Base-by-base conservation (phyloP, 768 basidiomycete genomes). In the Ephemerocybe angulata region DNA sequence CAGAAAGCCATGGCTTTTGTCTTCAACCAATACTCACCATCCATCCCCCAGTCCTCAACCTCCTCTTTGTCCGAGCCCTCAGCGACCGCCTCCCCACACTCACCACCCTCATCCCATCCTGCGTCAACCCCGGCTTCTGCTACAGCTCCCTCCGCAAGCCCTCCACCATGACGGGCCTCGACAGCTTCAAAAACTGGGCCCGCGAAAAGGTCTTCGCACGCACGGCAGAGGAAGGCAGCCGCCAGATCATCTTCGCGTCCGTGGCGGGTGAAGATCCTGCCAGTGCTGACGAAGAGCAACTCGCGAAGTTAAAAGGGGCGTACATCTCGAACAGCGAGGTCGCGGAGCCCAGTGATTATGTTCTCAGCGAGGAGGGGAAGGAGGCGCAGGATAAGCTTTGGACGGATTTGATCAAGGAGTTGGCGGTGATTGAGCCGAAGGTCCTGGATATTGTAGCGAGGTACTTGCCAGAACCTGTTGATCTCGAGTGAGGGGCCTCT, bases 91-190 rank as follows among this genome's bases (percentile, higher is more conserved):
- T 76, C 22, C 5, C 42, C 8, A 37, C 53, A 6, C 29, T 59
- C 5, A 50, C 61, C 3, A 51, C 67, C 0, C 50, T 76, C 17
- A 70, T 73, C 35, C 65, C 72, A 46, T 67, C 68, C 52, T 42
- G 68, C 29, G 65, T 74, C 40, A 72, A 74, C 49, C 78, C 78
- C 13, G 77, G 76, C 2, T 75, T 69, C 55, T 78, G 76, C 59
- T 53, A 65, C 31, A 76, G 74, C 1, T 65, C 70, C 24, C 61
- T 79, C 3, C 60, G 64, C 0, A 19, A 55, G 54, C 11, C 42
- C 6, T 22, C 21, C 3, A 19, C 21, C n/a, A 21, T 19, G 42
- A 51, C 4, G 12, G 21, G 19, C n/a, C 30, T 49, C 30, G 3
- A 19, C 29, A 21, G 29, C 10, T 48, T 44, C 42, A 22, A 19